Conservation (phyloP, 441 rosid genomes). For the Erodium texanum region DNA sequence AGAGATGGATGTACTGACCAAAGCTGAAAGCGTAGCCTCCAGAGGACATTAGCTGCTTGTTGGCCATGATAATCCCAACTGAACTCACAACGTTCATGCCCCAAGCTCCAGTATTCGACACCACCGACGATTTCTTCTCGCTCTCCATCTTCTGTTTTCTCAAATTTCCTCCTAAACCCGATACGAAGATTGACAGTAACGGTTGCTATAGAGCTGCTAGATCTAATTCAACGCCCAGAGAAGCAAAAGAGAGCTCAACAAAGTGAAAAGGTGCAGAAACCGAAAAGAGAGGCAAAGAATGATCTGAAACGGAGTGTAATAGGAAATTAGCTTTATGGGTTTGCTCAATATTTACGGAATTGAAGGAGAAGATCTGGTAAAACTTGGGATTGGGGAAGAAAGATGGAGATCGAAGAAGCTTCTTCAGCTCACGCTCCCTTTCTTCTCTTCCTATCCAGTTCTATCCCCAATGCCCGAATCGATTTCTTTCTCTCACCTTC, state of each 20-base stretch:
- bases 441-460: not conserved
- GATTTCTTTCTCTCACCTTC: not conserved
- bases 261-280: not conserved
- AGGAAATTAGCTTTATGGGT: not conserved
- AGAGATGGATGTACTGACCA: constrained; percentile 31
- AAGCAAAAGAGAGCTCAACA: not conserved
- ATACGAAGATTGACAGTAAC: not conserved
- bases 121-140: constrained; percentile 47
- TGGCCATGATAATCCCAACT: constrained; percentile 81
- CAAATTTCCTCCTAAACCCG: not conserved
- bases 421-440: not conserved
- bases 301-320: not conserved
- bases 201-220: not conserved
- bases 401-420: not conserved
- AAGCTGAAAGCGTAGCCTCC: constrained; percentile 64
- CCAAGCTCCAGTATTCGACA: constrained; percentile 81
- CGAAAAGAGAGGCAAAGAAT: not conserved
- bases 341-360: not conserved
- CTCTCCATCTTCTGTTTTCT: constrained; percentile 30
- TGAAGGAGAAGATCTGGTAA: not conserved
- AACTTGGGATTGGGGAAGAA: not conserved
- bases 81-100: constrained; percentile 76
- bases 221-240: not conserved
- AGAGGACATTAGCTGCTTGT: constrained; percentile 84
- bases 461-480: constrained; percentile 3